Conservation (phyloP, 73 alveolate genomes). For the Loxodes magnus region DNA sequence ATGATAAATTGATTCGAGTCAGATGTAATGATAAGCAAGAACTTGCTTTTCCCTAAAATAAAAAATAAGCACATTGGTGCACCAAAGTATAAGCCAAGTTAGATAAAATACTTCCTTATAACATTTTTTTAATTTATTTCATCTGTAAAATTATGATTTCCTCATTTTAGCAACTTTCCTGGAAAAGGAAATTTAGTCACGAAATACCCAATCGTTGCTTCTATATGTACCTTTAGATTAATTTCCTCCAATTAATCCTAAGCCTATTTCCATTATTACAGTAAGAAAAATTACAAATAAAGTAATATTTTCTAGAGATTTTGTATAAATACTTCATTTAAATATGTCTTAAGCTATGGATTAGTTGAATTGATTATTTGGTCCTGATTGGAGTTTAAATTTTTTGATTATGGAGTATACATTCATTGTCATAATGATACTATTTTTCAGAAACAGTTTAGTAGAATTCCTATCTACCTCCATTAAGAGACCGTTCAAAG, state of each 20-base stretch:
- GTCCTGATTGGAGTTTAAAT: too few species aligned
- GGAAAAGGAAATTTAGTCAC: conserved; percentile 19
- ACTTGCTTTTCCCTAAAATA: too few species aligned
- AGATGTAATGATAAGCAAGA: conserved; percentile 33
- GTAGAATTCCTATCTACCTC: too few species aligned
- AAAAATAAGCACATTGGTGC: too few species aligned
- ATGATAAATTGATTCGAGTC: conserved; percentile 29
- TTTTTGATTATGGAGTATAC: too few species aligned
- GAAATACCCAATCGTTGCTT: conserved; percentile 29
- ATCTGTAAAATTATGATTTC: conserved; percentile 16
- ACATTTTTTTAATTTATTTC: conserved; percentile 29
- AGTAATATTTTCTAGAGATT: conserved; percentile 10
- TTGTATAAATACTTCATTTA: conserved; percentile 30
- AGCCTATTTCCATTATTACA: conserved; percentile 24
- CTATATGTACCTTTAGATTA: conserved; percentile 44
- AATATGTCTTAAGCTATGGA: conserved; percentile 31
- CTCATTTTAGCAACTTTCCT: conserved; percentile 1
- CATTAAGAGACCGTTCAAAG: too few species aligned
- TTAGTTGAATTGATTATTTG: too few species aligned
- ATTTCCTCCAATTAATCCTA: conserved; percentile 28
- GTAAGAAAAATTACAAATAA: conserved; percentile 22
- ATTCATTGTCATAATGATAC: too few species aligned
- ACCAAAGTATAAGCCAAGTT: conserved; percentile 45
- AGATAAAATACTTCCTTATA: conserved; percentile 41
- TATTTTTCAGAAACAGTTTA: too few species aligned